These are phyloP conservation scores for Amoeboaphelidium protococcarum DNA, from an alignment of 371 early-diverging fungal genomes.

Conservation along the genomic window DNA sequence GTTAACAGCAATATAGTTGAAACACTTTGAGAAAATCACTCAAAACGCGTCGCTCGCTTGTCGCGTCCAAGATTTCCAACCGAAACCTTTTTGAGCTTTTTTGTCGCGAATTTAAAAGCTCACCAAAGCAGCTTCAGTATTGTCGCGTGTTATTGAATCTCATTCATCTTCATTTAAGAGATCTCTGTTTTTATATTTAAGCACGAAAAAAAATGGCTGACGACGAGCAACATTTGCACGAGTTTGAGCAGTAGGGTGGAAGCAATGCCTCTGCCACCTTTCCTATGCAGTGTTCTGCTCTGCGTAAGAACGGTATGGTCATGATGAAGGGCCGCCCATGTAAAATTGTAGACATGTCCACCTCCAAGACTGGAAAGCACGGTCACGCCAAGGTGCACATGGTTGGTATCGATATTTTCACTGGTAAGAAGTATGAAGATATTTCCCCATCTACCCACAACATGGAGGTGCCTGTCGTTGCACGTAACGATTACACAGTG, in stretches of 20 bases:
- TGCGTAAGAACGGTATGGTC: constrained; percentile 93
- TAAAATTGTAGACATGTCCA: constrained; percentile 93
- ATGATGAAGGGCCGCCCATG: constrained; percentile 94
- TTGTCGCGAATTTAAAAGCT: too few relatives aligned
- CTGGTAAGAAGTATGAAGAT: constrained; percentile 57
- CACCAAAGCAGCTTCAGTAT: too few relatives aligned
- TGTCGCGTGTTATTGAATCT: too few relatives aligned
- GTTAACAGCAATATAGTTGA: too few relatives aligned
- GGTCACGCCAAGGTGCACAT: constrained; percentile 98
- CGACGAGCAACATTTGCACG: constrained; percentile 12
- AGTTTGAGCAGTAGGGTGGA: constrained; percentile 30
- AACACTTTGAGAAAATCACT: too few relatives aligned
- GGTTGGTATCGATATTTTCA: constrained; percentile 88
- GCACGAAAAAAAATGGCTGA: too few relatives aligned
- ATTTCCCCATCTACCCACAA: constrained; percentile 97
- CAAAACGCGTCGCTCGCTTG: too few relatives aligned
- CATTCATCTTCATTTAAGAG: too few relatives aligned
- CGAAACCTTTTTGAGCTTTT: too few relatives aligned
- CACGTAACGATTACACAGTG: constrained; percentile 53
- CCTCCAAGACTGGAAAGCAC: constrained; percentile 90
- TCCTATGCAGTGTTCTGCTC: constrained; percentile 96
- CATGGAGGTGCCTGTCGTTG: constrained; percentile 93
- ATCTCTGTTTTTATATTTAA: too few relatives aligned
- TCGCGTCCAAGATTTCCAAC: too few relatives aligned
- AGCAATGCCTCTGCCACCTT: constrained; percentile 75